These are phyloP conservation scores for Escallonia herrerae DNA, from an alignment of 129 eudicot species.

Conservation along the genomic window DNA sequence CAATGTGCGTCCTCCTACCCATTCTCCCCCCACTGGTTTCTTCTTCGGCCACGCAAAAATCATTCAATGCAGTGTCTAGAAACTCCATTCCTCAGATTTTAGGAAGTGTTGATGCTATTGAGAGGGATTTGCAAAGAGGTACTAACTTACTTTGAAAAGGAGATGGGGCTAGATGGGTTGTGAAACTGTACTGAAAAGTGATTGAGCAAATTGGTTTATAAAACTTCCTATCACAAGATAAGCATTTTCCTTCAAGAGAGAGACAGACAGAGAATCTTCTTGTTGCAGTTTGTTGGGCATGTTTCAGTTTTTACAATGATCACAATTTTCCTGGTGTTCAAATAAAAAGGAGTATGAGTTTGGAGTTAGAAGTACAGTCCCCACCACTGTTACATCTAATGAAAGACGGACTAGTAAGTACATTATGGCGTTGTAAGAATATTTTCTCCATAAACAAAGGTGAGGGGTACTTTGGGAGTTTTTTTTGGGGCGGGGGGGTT, in stretches of 20 bases:
- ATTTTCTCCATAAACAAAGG: too few species aligned
- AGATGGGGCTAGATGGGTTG: too few species aligned
- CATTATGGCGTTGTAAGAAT: too few species aligned
- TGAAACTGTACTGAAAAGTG: background rate
- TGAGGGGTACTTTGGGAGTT: too few species aligned
- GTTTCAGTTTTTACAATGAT: conserved; percentile 4
- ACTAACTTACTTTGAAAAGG: too few species aligned
- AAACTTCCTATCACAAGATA: conserved; percentile 43
- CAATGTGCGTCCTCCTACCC: conserved; percentile 23
- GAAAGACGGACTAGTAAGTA: too few species aligned
- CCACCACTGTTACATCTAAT: too few species aligned
- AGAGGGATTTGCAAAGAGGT: background rate
- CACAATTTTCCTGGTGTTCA: background rate
- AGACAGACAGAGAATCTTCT: conserved; percentile 43
- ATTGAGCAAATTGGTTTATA: conserved; percentile 25
- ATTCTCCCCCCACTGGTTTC: conserved; percentile 10
- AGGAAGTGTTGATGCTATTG: background rate
- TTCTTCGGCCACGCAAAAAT: conserved; percentile 26
- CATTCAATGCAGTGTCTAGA: conserved; percentile 17
- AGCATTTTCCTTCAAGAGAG: conserved; percentile 21
- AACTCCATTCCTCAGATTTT: conserved; percentile 18
- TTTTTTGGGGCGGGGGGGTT: too few species aligned
- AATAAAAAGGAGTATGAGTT: background rate
- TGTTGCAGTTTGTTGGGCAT: conserved; percentile 43
- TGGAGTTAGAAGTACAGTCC: background rate